Base-by-base conservation (phyloP, 805 yeast genomes). In the Brettanomyces anomalus region DNA sequence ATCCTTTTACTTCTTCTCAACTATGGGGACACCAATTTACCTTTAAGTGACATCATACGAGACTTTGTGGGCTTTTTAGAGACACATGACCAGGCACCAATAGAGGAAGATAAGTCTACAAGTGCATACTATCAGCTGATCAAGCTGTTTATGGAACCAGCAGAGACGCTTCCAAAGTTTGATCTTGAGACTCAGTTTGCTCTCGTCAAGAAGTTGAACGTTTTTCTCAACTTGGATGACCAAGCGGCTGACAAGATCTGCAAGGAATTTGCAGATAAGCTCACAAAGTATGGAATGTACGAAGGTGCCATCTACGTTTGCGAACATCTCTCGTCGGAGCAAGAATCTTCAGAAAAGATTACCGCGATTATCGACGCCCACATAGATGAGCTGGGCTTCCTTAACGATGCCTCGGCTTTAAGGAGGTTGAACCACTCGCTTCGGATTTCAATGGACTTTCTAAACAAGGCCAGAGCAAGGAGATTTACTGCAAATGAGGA, bases 271-370 rank as follows among this genome's bases (percentile, higher is more conserved):
- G 80, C 83, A 10, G 66, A 71, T 36, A 74, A 77, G 46, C 65
- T 85, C 35, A 69, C 65, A 39, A 46, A 61, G 7, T 55, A 55
- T n/a, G 74, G 73, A 0, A 61, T 73, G 40, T 71, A 74, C 69
- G 66, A 67, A 44, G 83, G 80, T 48, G 73, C 94, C 0, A 48
- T 86, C 3, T 83, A 73, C 55, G 79, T 83, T 3, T 67, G 77
- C 34, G 66, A 80, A 15, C 86, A 81, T 53, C 53, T 85, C 20
- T 46, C 49, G 2, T 65, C 74, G 53, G 82, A 81, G 46, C 52
- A 47, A 1, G 52, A 57, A 0, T 74, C 80, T 4, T 58, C 67
- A 47, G 49, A 56, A 1, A 59, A 63, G 19, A 68, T 84, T 3
- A 57, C 65, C 15, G 46, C 56, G 2, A 46, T 67, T 8, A 54